These are phyloP conservation scores for Thalia dealbata DNA, from an alignment of 176 grass and related monocot species.

Conservation along the genomic window DNA sequence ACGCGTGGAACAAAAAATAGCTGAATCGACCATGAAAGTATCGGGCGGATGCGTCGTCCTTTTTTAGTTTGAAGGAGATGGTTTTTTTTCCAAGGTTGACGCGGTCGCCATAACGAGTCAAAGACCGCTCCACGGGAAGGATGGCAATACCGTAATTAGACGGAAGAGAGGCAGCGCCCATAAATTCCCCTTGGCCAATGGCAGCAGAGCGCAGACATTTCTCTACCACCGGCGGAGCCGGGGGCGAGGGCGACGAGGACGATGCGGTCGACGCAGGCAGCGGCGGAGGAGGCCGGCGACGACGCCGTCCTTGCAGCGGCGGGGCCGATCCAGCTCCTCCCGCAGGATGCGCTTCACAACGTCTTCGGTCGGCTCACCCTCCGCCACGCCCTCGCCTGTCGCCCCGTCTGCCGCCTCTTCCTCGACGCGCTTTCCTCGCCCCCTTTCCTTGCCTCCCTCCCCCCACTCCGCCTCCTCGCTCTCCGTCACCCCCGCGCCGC, in stretches of 20 bases:
- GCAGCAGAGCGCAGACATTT: too few relatives aligned
- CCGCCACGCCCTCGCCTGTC: slow-evolving; percentile 62
- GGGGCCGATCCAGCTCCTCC: slow-evolving; percentile 65
- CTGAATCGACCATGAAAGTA: too few relatives aligned
- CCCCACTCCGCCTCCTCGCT: slow-evolving; percentile 56
- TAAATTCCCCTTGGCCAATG: too few relatives aligned
- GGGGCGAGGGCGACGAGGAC: background rate
- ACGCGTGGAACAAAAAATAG: too few relatives aligned
- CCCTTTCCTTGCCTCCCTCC: slow-evolving; percentile 23
- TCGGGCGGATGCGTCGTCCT: too few relatives aligned
- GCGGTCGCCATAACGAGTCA: too few relatives aligned
- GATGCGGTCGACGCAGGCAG: background rate
- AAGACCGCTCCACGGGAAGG: too few relatives aligned
- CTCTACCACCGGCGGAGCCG: background rate
- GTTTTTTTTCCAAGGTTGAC: too few relatives aligned
- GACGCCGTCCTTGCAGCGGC: background rate
- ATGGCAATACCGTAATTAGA: too few relatives aligned
- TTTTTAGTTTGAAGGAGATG: too few relatives aligned
- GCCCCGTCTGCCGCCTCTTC: slow-evolving; percentile 54
- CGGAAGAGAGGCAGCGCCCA: too few relatives aligned
- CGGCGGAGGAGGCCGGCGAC: too few relatives aligned
- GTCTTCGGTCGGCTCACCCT: slow-evolving; percentile 66
- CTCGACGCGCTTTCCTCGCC: slow-evolving; percentile 36
- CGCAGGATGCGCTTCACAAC: slow-evolving; percentile 70
- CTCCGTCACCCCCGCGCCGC: slow-evolving; percentile 56